Evolutionary conservation across 108 stramenopile species (phyloP).

Genomic region (Nannochloropsis gaditana): DNA sequence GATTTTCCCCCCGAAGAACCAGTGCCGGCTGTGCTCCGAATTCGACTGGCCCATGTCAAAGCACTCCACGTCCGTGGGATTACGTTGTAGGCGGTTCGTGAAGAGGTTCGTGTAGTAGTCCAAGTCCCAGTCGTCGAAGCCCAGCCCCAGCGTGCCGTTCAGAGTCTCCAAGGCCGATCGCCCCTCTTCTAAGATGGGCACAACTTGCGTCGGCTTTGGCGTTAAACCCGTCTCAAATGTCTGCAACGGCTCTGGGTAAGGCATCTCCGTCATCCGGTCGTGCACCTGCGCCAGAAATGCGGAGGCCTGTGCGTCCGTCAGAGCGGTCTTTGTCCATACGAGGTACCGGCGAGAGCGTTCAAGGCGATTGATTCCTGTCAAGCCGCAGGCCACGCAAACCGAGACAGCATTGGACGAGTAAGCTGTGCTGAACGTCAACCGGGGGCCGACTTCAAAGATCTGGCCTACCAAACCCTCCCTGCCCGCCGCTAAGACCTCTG

Average conservation of each 20-base stretch:
- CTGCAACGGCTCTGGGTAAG: slow-evolving; percentile 65
- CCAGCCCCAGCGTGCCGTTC: slow-evolving; percentile 63
- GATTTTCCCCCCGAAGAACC: slow-evolving; percentile 99
- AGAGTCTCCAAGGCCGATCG: slow-evolving; percentile 68
- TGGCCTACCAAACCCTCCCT: slow-evolving; percentile 25
- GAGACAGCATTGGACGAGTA: slow-evolving; percentile 87
- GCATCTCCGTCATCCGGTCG: slow-evolving; percentile 98
- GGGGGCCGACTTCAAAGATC: slow-evolving; percentile 90
- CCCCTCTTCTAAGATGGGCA: slow-evolving; percentile 85
- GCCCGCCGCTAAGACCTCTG: slow-evolving; percentile 17
- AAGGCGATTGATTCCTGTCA: slow-evolving; percentile 63
- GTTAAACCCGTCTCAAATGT: slow-evolving; percentile 63
- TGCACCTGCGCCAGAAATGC: slow-evolving; percentile 65
- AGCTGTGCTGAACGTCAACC: slow-evolving; percentile 91
- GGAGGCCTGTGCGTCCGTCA: slow-evolving; percentile 47
- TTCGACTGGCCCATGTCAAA: slow-evolving; percentile 98
- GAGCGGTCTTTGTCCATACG: slow-evolving; percentile 35
- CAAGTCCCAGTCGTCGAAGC: slow-evolving; percentile 97
- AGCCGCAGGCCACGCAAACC: slow-evolving; percentile 75
- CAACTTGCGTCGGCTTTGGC: slow-evolving; percentile 62
- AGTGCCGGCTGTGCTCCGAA: slow-evolving; percentile 97
- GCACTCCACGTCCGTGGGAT: slow-evolving; percentile 97
- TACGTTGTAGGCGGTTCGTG: slow-evolving; percentile 79
- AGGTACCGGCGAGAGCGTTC: slow-evolving; percentile 77
- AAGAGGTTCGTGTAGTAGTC: slow-evolving; percentile 94